phyloP scores from a whole-genome alignment of 2,329 filamentous ascomycete genomes.

The Fusarium subglutinans region DNA sequence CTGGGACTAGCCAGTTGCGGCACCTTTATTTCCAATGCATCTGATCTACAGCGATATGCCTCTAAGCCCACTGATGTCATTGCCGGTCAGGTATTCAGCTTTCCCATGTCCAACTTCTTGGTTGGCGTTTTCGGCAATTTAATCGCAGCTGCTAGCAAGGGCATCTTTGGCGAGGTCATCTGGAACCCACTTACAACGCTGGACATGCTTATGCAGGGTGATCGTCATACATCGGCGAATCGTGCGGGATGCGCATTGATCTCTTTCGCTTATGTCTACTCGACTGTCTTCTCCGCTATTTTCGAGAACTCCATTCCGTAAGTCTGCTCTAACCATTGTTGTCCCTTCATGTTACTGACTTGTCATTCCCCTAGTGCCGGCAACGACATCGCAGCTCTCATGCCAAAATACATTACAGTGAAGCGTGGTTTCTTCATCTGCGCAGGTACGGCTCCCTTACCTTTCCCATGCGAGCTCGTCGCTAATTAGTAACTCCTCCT shows the following conservation, averaged over 20 bases:
- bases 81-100: background rate
- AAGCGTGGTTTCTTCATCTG: constrained; percentile 16
- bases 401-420: constrained; percentile 10
- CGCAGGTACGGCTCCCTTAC: background rate
- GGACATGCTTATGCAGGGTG: constrained; percentile 8
- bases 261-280: constrained; percentile 7
- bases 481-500: fast-evolving
- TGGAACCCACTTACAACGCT: constrained; percentile 5
- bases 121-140: constrained; percentile 2
- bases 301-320: constrained; percentile 14
- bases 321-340: fast-evolving
- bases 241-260: constrained; percentile 2
- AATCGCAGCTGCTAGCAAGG: constrained; percentile 9
- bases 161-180: constrained; percentile 6
- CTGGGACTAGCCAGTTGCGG: constrained; percentile 2
- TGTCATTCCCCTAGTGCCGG: background rate
- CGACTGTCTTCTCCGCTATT: background rate
- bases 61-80: background rate
- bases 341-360: background rate
- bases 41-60: constrained; percentile 1
- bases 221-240: background rate
- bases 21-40: background rate
- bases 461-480: fast-evolving
- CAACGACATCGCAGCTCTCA: constrained; percentile 9
- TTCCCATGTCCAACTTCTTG: constrained; percentile 3